phyloP scores from a whole-genome alignment of 768 basidiomycete species.

The Termitomyces sp. region DNA sequence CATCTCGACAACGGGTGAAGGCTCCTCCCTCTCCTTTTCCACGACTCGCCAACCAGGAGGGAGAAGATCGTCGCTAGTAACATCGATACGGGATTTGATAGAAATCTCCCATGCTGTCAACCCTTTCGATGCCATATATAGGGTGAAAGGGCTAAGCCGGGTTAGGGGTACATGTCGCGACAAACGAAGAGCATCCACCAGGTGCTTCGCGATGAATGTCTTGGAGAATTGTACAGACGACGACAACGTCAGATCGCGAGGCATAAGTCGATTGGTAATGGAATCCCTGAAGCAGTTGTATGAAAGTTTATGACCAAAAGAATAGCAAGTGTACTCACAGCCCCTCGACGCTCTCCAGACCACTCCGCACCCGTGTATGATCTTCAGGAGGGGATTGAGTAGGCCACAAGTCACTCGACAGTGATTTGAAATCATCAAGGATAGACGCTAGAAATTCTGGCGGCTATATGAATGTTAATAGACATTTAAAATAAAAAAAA shows the following conservation, averaged over 20 bases:
- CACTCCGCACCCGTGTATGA: constrained; percentile 23
- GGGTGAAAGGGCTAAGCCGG: constrained; percentile 60
- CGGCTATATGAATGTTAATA: constrained; percentile 38
- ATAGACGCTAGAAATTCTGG: constrained; percentile 60
- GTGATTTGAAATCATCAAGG: constrained; percentile 44
- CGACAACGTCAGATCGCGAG: constrained; percentile 45
- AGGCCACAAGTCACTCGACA: constrained; percentile 52
- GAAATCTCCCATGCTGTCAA: constrained; percentile 72
- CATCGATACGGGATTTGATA: constrained; percentile 47
- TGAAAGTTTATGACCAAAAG: not conserved
- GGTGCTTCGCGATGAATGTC: constrained; percentile 52
- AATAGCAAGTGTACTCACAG: constrained; percentile 43
- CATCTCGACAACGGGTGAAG: constrained; percentile 25
- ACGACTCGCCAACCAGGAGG: constrained; percentile 73
- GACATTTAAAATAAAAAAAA: constrained; percentile 12
- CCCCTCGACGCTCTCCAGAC: constrained; percentile 45
- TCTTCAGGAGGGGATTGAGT: not conserved
- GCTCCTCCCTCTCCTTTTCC: constrained; percentile 42
- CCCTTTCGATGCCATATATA: constrained; percentile 64
- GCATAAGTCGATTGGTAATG: constrained; percentile 38
- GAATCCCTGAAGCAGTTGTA: constrained; percentile 26
- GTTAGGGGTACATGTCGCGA: constrained; percentile 54
- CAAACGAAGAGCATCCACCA: constrained; percentile 55
- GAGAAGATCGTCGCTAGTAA: constrained; percentile 46
- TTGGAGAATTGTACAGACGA: constrained; percentile 43